phyloP scores from a whole-genome alignment of 2,329 filamentous ascomycete genomes.

The Verticillium alfalfae region DNA sequence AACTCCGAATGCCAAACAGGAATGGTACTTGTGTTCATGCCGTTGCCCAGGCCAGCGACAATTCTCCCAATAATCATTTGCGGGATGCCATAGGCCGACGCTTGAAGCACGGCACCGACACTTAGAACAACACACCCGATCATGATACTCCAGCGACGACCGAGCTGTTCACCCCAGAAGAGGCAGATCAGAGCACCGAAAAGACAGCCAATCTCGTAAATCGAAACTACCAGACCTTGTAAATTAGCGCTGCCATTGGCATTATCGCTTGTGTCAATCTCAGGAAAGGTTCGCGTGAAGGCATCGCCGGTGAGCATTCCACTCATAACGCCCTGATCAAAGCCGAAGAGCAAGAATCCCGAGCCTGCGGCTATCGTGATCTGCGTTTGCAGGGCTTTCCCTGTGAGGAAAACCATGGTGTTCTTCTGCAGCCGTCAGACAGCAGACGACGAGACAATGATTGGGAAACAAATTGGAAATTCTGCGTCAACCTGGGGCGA shows the following conservation, averaged over 20 bases:
- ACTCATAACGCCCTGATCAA: slow-evolving; percentile 18
- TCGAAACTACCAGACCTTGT: slow-evolving; percentile 37
- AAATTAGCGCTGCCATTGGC: slow-evolving; percentile 30
- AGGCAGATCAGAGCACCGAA: slow-evolving; percentile 34
- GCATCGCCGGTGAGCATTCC: slow-evolving; percentile 25
- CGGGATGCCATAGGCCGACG: slow-evolving; percentile 20
- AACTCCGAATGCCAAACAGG: slow-evolving; percentile 36
- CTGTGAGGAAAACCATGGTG: slow-evolving; percentile 17
- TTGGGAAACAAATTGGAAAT: too few species aligned
- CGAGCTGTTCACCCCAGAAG: slow-evolving; percentile 35
- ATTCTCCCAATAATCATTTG: slow-evolving; percentile 34
- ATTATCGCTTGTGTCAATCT: slow-evolving; percentile 25
- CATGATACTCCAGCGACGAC: slow-evolving; percentile 32
- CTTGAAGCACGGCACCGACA: slow-evolving; percentile 37
- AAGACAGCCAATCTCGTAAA: slow-evolving; percentile 44
- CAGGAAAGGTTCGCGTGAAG: slow-evolving; percentile 23
- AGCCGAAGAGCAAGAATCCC: slow-evolving; percentile 24
- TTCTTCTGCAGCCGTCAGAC: not conserved
- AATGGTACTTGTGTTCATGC: slow-evolving; percentile 39
- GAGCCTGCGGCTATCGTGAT: slow-evolving; percentile 27
- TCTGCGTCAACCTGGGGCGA: too few species aligned
- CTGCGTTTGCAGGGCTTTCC: slow-evolving; percentile 28
- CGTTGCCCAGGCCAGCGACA: slow-evolving; percentile 35
- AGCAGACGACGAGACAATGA: too few species aligned
- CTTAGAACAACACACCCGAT: slow-evolving; percentile 31